Base-by-base conservation (phyloP, 371 early-diverging fungal genomes). In the Batkoa obscura region DNA sequence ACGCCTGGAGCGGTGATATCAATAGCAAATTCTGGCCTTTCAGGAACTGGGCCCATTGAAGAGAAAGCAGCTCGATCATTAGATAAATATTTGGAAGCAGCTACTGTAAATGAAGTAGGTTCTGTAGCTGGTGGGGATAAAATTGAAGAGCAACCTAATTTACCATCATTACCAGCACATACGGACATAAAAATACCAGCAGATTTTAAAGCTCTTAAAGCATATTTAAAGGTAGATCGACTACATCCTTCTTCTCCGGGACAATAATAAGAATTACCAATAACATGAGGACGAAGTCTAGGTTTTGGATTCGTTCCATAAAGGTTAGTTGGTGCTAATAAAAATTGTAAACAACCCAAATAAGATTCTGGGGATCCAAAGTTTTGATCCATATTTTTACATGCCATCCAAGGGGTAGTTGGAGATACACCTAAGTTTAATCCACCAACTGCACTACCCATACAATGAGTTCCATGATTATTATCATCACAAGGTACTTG, bases 1-100 rank as follows among this genome's bases (percentile, higher is more conserved):
- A 53, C 51, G 65, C 42, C 70, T 58, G 59, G 64, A 58, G 37
- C 66, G 67, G 62, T 66, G 2, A 51, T 5, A 37, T 51, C 37
- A 6, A 51, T 37, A 23, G 51, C 10, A 30, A 35, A 35, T 8
- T 35, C n/a, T n/a, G 6, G 8, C 4, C 51, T 4, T 39, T 37
- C n/a, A 5, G 2, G 3, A 5, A 31, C 13, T 8, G 51, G 51
- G n/a, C 51, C 51, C 6, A 51, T 8, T n/a, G 51, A 51, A 8
- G 17, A 17, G 37, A 37, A 36, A 35, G 6, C 2, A 15, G 34
- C n/a, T 9, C 51, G 15, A 6, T 5, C 2, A 38, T 38, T 35
- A 30, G 38, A 5, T 9, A 37, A 10, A 15, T 51, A 39, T 37
- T 34, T 38, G 5, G 31, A 8, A 15, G 17, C 51, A 36, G 37